Evolutionary conservation across 179 eudicot species (phyloP).

Genomic region (Carnegiea gigantea): DNA sequence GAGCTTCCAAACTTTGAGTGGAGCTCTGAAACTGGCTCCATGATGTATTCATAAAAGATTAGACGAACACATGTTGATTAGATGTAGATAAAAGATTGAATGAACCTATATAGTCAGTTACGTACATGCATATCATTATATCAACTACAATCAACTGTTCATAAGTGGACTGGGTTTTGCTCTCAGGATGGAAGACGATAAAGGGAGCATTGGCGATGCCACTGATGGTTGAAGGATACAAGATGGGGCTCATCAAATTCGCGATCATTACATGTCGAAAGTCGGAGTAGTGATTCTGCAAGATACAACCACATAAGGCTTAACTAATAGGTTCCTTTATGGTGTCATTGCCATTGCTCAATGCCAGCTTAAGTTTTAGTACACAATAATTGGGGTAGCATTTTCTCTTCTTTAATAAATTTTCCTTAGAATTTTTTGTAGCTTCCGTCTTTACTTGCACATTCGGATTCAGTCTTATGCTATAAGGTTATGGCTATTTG

Average conservation of each 20-base stretch:
- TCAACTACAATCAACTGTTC: too few relatives aligned
- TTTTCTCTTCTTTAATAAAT: neutral
- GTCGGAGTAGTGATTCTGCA: constrained; percentile 32
- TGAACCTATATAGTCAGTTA: too few relatives aligned
- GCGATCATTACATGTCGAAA: constrained; percentile 76
- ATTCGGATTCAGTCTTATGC: neutral
- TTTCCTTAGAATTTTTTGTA: too few relatives aligned
- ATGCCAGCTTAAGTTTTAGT: neutral
- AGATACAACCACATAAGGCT: neutral
- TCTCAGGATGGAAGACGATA: constrained; percentile 82
- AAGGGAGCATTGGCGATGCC: constrained; percentile 85
- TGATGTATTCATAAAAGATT: neutral
- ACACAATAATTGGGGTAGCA: neutral
- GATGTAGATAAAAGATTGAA: too few relatives aligned
- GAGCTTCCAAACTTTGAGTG: neutral
- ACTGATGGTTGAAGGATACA: constrained; percentile 77
- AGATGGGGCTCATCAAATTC: constrained; percentile 69
- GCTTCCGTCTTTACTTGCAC: neutral
- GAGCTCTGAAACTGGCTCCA: neutral
- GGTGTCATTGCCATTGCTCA: neutral
- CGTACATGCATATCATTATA: neutral
- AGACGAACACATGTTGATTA: too few relatives aligned
- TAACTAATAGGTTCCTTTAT: neutral
- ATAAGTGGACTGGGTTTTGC: neutral
- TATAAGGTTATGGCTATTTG: neutral